phyloP scores from a whole-genome alignment of 208 protist genomes.

The Trypanosoma congolense region DNA sequence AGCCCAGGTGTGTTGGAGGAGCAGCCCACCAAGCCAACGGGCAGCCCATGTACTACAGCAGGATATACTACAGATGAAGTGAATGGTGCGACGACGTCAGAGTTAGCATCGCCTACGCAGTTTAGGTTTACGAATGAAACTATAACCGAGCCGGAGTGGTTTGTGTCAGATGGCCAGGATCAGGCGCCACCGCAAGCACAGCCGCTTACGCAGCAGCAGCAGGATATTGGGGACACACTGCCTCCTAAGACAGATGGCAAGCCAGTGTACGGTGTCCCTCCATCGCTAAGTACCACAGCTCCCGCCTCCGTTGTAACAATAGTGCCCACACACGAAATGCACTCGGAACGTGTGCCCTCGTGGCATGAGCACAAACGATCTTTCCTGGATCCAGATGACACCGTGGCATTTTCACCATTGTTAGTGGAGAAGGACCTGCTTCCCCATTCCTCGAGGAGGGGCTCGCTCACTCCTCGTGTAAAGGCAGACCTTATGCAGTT shows the following conservation, averaged over 20 bases:
- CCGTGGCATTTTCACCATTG: neutral
- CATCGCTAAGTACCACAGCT: neutral
- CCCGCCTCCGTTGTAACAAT: neutral
- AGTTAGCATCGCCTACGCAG: neutral
- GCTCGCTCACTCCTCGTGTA: neutral
- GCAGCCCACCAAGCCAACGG: neutral
- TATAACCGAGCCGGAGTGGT: constrained; percentile 2
- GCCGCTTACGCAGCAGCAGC: neutral
- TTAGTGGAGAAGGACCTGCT: neutral
- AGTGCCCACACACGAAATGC: neutral
- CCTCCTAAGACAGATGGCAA: neutral
- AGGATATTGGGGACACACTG: neutral
- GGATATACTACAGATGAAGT: neutral
- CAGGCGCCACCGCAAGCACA: neutral
- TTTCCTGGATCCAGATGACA: neutral
- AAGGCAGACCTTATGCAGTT: constrained; percentile 10
- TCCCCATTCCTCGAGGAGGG: neutral
- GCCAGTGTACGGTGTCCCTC: neutral
- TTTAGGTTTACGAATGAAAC: constrained; percentile 16
- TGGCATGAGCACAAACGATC: neutral
- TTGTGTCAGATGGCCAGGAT: neutral
- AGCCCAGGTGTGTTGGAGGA: neutral
- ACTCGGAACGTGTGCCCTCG: neutral
- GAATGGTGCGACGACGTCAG: neutral
- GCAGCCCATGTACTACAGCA: neutral